phyloP scores from a whole-genome alignment of 306 rosid species.

The Acmispon strigosus region DNA sequence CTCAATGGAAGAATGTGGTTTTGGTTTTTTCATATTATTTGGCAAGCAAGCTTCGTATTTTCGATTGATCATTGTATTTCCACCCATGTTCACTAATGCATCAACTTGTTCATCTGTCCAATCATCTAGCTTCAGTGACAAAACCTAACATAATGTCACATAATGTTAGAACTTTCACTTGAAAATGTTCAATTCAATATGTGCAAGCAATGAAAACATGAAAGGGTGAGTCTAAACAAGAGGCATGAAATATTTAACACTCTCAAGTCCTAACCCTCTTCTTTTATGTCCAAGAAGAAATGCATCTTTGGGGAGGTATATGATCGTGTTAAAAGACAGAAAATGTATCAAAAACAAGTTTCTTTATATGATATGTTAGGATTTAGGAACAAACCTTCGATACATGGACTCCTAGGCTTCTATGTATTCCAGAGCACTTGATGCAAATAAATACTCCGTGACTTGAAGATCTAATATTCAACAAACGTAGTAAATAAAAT shows the following conservation, averaged over 20 bases:
- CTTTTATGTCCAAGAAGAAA: not conserved
- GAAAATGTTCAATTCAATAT: not conserved
- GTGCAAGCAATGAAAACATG: not conserved
- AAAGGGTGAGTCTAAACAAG: not conserved
- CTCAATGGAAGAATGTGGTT: conserved; percentile 59
- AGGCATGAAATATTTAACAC: not conserved
- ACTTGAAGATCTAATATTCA: conserved; percentile 58
- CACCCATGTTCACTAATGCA: conserved; percentile 59
- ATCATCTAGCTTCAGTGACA: conserved; percentile 82
- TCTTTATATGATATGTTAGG: not conserved
- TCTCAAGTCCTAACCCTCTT: too few relatives aligned
- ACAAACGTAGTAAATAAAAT: conserved; percentile 1
- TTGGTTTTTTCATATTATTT: conserved; percentile 46
- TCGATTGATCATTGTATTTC: conserved; percentile 58
- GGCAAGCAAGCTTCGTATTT: conserved; percentile 78
- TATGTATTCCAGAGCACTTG: conserved; percentile 91
- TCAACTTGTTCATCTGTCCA: conserved; percentile 89
- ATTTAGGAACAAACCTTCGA: conserved; percentile 56
- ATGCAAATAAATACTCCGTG: conserved; percentile 84
- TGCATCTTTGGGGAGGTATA: not conserved
- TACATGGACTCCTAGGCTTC: conserved; percentile 93
- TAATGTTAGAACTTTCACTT: conserved; percentile 9
- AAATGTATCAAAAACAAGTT: not conserved
- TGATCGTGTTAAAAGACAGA: too few relatives aligned
- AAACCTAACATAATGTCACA: conserved; percentile 47